Base-by-base conservation (phyloP, 2,329 filamentous ascomycete genomes). In the Thelonectria discophora region DNA sequence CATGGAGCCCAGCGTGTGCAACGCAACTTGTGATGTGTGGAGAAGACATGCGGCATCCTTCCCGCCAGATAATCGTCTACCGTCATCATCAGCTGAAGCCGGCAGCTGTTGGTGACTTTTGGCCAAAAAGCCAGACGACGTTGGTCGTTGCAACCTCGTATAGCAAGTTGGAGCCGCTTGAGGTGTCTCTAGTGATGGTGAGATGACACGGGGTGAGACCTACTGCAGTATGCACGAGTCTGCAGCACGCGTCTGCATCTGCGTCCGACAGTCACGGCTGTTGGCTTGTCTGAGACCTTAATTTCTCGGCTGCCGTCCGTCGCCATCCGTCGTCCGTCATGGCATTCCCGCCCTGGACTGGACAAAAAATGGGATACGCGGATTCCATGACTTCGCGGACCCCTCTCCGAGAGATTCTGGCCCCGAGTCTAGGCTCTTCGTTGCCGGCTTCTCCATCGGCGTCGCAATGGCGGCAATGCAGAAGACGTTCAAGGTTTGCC, bases 181-280 rank as follows among this genome's bases (percentile, higher is more conserved):
- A 30, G 27, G 9, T 30, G 27, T 30, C 27, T 30, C 34, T 37
- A 18, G 12, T 45, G 42, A 45, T 20, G 13, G 24, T 13, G 12
- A 37, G 45, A 55, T 45, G 30, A 37, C 52, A 55, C 52, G 30
- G 42, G 30, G 51, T 47, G 52, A 55, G 52, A 47, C 52, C 42
- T 45, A 18, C 42, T 27, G 34, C 30, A 32, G 30, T 32, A 6
- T 32, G 51, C 52, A 55, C 47, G 52, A 55, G 42, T 20, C 42
- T 47, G 43, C 32, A 51, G 12, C 17, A 46, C n/a, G 34, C 34
- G 34, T 37, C 34, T 37, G 9, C 32, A 9, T 34, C 32, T 34
- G 34, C 34, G 34, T 37, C 34, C 34, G 34, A 37, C 34, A 15
- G 34, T 15, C 17, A 34, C 17, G 50, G 27, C 21, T 45, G 39